phyloP scores from a whole-genome alignment of 148 eudicot species.

The Dianthus caryophyllus region DNA sequence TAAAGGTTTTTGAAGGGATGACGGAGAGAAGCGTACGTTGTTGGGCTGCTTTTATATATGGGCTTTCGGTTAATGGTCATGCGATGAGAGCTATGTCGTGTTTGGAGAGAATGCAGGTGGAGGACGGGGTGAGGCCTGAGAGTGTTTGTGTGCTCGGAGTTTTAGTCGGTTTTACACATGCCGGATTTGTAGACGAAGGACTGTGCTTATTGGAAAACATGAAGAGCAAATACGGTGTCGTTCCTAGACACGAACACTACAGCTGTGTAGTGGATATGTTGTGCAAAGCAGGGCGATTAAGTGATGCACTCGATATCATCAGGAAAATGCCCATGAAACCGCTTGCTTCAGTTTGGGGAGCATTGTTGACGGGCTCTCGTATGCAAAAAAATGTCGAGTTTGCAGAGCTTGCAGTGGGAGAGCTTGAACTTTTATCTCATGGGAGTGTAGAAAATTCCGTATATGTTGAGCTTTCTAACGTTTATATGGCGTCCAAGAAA shows the following conservation, averaged over 20 bases:
- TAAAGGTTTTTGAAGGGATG: conserved; percentile 21
- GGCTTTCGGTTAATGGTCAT: conserved; percentile 19
- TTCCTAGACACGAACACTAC: conserved; percentile 31
- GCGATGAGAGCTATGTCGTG: conserved; percentile 16
- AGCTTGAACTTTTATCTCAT: conserved; percentile 19
- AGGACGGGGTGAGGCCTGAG: conserved; percentile 26
- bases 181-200: conserved; percentile 28
- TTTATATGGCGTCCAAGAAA: conserved; percentile 25
- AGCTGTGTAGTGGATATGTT: conserved; percentile 36
- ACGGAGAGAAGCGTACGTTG: conserved; percentile 18
- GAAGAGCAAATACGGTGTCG: conserved; percentile 23
- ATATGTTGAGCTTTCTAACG: conserved; percentile 29
- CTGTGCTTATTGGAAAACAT: conserved; percentile 23
- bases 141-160: conserved; percentile 23
- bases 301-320: conserved; percentile 25
- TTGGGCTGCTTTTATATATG: conserved; percentile 26
- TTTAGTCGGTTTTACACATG: conserved; percentile 26
- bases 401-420: conserved; percentile 30
- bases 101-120: conserved; percentile 23
- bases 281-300: conserved; percentile 25
- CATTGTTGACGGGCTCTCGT: conserved; percentile 24
- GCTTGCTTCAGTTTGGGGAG: conserved; percentile 33
- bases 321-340: conserved; percentile 35
- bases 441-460: conserved; percentile 22
- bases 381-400: conserved; percentile 24